Conservation (phyloP, 139 green algal genomes). For the Penium margaritaceum region DNA sequence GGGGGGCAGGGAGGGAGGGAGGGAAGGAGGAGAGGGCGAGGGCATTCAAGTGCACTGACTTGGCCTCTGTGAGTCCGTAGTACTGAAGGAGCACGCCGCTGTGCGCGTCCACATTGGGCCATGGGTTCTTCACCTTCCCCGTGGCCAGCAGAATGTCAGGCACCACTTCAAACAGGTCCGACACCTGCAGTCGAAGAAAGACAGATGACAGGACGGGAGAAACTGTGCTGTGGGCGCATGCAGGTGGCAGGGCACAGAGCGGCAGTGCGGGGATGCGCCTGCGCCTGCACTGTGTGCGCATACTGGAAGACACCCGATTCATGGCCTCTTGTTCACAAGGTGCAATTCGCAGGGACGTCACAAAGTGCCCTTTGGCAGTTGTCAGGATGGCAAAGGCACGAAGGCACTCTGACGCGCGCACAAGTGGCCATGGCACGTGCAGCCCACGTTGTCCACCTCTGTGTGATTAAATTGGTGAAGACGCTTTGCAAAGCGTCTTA, state of each 20-base stretch:
- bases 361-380: too few relatives aligned
- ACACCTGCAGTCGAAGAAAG: slow-evolving; percentile 38
- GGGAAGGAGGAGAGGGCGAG: too few relatives aligned
- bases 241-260: neutral
- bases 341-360: neutral
- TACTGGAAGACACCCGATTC: too few relatives aligned
- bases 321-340: too few relatives aligned
- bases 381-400: too few relatives aligned
- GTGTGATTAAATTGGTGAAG: too few relatives aligned
- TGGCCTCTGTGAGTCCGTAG: slow-evolving; percentile 84
- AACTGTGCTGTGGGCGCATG: neutral
- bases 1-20: neutral
- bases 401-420: too few relatives aligned
- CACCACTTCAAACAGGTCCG: slow-evolving; percentile 69
- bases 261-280: neutral
- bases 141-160: slow-evolving; percentile 76
- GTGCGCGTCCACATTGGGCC: slow-evolving; percentile 97
- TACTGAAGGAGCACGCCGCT: slow-evolving; percentile 90
- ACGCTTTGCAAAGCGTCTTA: too few relatives aligned
- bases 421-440: too few relatives aligned
- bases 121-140: slow-evolving; percentile 95
- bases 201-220: too few relatives aligned
- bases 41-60: slow-evolving; percentile 34
- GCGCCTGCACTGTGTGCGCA: too few relatives aligned
- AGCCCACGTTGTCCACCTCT: too few relatives aligned